Evolutionary conservation across 2,329 filamentous ascomycete species (phyloP).

Genomic region (Davidsoniella eucalypti): DNA sequence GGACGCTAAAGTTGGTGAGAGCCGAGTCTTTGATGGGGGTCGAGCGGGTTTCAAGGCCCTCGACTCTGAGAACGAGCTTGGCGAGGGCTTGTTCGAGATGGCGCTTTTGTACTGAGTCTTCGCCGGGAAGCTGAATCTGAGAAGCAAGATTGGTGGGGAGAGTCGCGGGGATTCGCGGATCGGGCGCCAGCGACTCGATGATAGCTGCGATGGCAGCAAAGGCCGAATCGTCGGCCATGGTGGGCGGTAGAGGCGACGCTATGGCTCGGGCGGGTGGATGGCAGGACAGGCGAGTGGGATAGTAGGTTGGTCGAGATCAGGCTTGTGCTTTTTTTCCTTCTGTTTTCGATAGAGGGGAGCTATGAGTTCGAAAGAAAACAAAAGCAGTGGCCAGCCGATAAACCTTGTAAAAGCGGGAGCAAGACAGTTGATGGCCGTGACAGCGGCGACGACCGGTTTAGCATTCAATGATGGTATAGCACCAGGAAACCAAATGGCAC

Average conservation of each 20-base stretch:
- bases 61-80: conserved; percentile 60
- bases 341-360: not conserved
- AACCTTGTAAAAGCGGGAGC: not conserved
- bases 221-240: conserved; percentile 38
- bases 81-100: conserved; percentile 70
- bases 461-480: no score
- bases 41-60: conserved; percentile 67
- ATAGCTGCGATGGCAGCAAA: conserved; percentile 37
- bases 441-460: no score
- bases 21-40: conserved; percentile 27
- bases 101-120: conserved; percentile 57
- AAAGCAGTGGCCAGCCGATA: not conserved
- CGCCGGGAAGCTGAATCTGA: conserved; percentile 58
- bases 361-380: not conserved
- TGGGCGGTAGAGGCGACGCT: not conserved
- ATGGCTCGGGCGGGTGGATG: no score
- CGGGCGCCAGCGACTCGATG: conserved; percentile 34
- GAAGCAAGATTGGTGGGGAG: conserved; percentile 26
- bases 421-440: no score
- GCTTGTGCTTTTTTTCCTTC: not conserved
- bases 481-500: no score
- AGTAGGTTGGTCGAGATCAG: not conserved
- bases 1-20: conserved; percentile 30
- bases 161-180: conserved; percentile 24
- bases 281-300: no score